phyloP scores from a whole-genome alignment of 2,329 filamentous ascomycete species.

The Peltaster fructicola region DNA sequence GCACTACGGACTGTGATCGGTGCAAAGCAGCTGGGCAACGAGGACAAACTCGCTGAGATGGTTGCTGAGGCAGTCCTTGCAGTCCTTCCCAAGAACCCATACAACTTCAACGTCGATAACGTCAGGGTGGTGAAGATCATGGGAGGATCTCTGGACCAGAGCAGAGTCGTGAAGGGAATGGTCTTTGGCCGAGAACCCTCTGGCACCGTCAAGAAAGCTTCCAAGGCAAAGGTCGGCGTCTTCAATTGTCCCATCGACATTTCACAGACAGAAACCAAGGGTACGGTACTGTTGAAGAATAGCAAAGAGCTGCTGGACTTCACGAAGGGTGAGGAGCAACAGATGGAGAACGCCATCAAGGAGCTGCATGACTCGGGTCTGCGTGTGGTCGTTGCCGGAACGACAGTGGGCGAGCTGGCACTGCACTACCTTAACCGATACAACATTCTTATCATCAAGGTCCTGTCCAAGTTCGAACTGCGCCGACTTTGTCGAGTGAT shows the following conservation, averaged over 20 bases:
- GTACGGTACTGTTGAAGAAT: conserved; percentile 89
- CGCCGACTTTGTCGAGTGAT: conserved; percentile 89
- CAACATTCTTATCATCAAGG: conserved; percentile 88
- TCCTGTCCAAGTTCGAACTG: conserved; percentile 95
- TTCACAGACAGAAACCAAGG: conserved; percentile 96
- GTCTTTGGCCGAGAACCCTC: conserved; percentile 95
- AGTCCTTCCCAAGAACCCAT: conserved; percentile 86
- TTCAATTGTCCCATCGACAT: conserved; percentile 93
- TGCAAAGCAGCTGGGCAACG: conserved; percentile 88
- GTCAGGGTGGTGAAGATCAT: conserved; percentile 99
- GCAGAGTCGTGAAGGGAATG: conserved; percentile 91
- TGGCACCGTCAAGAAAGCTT: conserved; percentile 71
- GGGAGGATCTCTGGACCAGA: conserved; percentile 89
- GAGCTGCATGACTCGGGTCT: conserved; percentile 88
- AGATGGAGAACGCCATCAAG: conserved; percentile 83
- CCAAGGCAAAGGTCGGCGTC: conserved; percentile 87
- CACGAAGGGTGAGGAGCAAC: conserved; percentile 86
- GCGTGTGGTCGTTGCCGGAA: conserved; percentile 78
- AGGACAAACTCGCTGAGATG: conserved; percentile 70
- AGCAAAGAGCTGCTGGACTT: conserved; percentile 98
- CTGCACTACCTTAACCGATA: conserved; percentile 97
- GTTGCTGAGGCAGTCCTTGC: conserved; percentile 72
- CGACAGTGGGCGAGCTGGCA: conserved; percentile 87
- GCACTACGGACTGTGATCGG: conserved; percentile 88
- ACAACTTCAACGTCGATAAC: conserved; percentile 97